Evolutionary conservation across 164 flowering plant genomes (phyloP).

Genomic region (Echeveria elegans): DNA sequence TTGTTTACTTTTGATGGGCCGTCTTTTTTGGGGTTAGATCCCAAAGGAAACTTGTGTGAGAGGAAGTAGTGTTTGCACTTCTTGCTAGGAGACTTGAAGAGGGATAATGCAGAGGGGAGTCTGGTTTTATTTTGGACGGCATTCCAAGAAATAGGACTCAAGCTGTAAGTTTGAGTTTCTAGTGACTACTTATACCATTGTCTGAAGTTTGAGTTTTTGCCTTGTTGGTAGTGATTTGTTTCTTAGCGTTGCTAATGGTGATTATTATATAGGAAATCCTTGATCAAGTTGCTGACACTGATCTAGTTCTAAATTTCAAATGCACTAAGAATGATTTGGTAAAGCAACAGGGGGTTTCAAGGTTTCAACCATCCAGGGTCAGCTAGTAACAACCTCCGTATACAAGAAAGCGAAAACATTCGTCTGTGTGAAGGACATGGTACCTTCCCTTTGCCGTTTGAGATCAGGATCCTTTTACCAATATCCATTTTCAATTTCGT

Average conservation of each 20-base stretch:
- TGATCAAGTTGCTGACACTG: conserved; percentile 37
- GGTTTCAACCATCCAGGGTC: conserved; percentile 9
- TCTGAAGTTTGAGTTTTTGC: too few relatives aligned
- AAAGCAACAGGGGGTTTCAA: conserved; percentile 13
- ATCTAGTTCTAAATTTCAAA: conserved; percentile 38
- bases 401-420: conserved; percentile 20
- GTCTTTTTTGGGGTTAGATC: too few relatives aligned
- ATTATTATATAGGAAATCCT: conserved; percentile 31
- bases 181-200: background rate
- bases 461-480: background rate
- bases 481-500: too few relatives aligned
- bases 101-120: conserved; percentile 69
- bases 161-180: conserved; percentile 59
- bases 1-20: too few relatives aligned
- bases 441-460: background rate
- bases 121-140: conserved; percentile 92
- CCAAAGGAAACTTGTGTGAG: conserved; percentile 76
- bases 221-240: too few relatives aligned
- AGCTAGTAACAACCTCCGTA: background rate
- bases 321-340: conserved; percentile 17
- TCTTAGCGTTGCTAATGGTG: background rate
- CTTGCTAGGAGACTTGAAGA: conserved; percentile 85
- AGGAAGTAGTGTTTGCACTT: conserved; percentile 69
- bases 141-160: conserved; percentile 66
- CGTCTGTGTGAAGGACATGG: conserved; percentile 12